Conservation (phyloP, 306 rosid genomes). For the Pyrus communis region DNA sequence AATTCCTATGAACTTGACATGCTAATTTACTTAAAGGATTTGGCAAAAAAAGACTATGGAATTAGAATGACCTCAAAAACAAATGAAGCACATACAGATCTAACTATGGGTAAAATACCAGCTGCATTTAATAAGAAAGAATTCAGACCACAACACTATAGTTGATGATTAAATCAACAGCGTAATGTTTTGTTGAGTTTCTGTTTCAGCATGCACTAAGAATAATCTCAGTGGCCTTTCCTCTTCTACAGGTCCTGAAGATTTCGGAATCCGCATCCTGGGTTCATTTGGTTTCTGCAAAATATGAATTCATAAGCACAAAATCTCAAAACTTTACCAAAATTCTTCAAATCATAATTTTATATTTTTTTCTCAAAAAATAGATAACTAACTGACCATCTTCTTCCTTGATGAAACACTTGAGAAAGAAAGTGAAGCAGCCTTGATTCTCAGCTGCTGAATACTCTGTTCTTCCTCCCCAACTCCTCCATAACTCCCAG, state of each 20-base stretch:
- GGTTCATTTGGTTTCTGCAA: constrained; percentile 39
- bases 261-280: constrained; percentile 19
- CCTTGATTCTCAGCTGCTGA: constrained; percentile 9
- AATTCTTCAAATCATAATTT: background rate
- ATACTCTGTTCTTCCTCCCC: constrained; percentile 18
- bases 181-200: background rate
- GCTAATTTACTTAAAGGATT: background rate
- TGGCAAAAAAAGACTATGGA: background rate
- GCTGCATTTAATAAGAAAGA: constrained; percentile 18
- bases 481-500: constrained; percentile 29
- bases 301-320: constrained; percentile 1
- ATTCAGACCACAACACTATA: background rate
- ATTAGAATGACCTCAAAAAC: background rate
- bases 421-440: constrained; percentile 29
- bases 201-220: background rate
- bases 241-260: constrained; percentile 12
- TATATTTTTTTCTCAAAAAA: background rate
- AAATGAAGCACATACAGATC: constrained; percentile 23
- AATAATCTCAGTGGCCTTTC: too few relatives aligned
- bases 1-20: background rate
- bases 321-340: background rate
- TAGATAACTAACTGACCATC: constrained; percentile 20
- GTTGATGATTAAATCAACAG: background rate
- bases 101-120: constrained; percentile 55
- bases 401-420: constrained; percentile 33